Evolutionary conservation across 2,329 filamentous ascomycete species (phyloP).

Genomic region (Monosporascus sp.): DNA sequence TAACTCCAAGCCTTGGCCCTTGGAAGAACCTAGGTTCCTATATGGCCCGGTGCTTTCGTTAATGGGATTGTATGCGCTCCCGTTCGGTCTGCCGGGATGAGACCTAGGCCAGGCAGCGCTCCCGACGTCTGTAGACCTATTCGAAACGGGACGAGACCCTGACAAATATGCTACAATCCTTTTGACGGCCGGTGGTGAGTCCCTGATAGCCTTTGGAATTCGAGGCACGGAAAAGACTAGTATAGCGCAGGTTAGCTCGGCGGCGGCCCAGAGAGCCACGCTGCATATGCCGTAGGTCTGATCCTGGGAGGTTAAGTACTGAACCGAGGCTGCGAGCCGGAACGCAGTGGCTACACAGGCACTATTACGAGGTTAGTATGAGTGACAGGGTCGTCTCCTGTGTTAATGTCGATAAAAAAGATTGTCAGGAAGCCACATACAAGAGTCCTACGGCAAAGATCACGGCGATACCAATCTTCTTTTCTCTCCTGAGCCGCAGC

Average conservation of each 20-base stretch:
- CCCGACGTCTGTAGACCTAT: too few relatives aligned
- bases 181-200: too few relatives aligned
- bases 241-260: constrained; percentile 13
- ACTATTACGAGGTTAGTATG: constrained; percentile 3
- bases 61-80: too few relatives aligned
- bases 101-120: too few relatives aligned
- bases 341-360: constrained; percentile 8
- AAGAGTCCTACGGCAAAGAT: constrained; percentile 11
- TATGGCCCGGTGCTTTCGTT: too few relatives aligned
- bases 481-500: constrained; percentile 7
- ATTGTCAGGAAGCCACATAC: constrained; percentile 3
- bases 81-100: too few relatives aligned
- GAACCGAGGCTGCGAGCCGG: constrained; percentile 7
- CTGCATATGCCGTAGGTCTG: constrained; percentile 4
- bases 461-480: constrained; percentile 6
- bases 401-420: not conserved
- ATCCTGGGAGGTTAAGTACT: constrained; percentile 8
- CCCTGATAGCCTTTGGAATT: too few relatives aligned
- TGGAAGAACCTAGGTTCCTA: too few relatives aligned
- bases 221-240: constrained; percentile 9
- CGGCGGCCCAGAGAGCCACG: constrained; percentile 8
- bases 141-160: too few relatives aligned
- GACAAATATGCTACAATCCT: too few relatives aligned
- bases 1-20: too few relatives aligned
- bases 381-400: not conserved